Percentiles rank a stretch among this genome's conserved stretches.
Conservation (phyloP, 2,329 filamentous ascomycete genomes). For the Epichloe festucae region DNA sequence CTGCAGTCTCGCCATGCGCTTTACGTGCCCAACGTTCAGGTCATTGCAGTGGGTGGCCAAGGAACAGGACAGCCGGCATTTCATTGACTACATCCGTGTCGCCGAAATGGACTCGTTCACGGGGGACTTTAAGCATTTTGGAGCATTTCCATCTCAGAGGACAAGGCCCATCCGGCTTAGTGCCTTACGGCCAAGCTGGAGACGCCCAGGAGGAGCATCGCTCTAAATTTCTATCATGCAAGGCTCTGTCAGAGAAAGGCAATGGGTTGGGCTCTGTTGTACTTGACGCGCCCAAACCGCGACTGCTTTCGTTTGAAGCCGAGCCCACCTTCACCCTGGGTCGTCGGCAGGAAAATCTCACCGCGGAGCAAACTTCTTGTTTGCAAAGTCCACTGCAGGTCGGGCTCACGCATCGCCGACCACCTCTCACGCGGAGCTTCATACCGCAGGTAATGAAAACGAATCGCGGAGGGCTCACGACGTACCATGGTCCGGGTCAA, state of each 20-base stretch:
- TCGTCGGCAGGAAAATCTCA: slow-evolving; percentile 54
- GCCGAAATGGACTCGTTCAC: not conserved
- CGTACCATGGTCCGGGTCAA: slow-evolving; percentile 91
- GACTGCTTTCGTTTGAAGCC: slow-evolving; percentile 72
- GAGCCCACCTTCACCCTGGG: slow-evolving; percentile 81
- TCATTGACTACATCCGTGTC: not conserved
- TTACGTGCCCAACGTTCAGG: not conserved
- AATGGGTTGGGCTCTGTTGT: slow-evolving; percentile 21
- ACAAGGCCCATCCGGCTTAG: slow-evolving; percentile 11
- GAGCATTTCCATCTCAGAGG: slow-evolving; percentile 18
- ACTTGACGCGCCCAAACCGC: slow-evolving; percentile 39
- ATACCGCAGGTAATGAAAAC: slow-evolving; percentile 54
- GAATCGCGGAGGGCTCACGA: slow-evolving; percentile 78
- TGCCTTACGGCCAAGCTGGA: slow-evolving; percentile 20
- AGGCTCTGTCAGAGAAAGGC: slow-evolving; percentile 12
- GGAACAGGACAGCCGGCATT: not conserved
- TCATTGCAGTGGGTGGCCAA: not conserved
- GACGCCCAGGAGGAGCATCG: slow-evolving; percentile 22
- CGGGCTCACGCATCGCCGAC: slow-evolving; percentile 8
- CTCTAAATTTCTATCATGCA: slow-evolving; percentile 21
- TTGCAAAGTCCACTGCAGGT: slow-evolving; percentile 30
- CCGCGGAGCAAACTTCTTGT: slow-evolving; percentile 28
- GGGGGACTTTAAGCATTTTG: slow-evolving; percentile 10
- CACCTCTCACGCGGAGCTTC: slow-evolving; percentile 21
- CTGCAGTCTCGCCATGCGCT: not conserved